These are phyloP conservation scores for Ceratocystis lukuohia DNA, from an alignment of 2,329 filamentous ascomycete genomes.

Conservation along the genomic window DNA sequence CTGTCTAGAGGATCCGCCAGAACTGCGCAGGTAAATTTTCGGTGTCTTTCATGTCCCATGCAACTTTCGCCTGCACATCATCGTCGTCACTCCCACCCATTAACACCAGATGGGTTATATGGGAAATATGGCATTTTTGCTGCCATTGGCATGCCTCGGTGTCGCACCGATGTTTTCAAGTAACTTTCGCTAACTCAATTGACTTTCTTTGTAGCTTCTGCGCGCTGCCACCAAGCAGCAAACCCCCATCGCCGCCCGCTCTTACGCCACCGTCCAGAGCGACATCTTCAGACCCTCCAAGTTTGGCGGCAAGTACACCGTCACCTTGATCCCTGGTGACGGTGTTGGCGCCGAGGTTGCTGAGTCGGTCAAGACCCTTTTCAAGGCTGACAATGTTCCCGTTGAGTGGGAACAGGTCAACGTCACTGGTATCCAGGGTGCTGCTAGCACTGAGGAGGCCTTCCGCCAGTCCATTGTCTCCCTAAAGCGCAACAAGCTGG, in stretches of 20 bases:
- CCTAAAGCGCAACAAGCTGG: conserved; percentile 95
- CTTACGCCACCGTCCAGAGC: conserved; percentile 71
- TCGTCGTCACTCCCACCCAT: neutral
- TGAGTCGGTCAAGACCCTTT: conserved; percentile 96
- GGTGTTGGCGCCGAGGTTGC: conserved; percentile 97
- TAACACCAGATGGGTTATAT: neutral
- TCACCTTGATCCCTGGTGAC: conserved; percentile 95
- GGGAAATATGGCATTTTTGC: neutral
- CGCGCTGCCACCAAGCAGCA: conserved; percentile 36
- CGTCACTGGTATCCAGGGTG: conserved; percentile 75
- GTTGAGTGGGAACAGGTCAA: conserved; percentile 98
- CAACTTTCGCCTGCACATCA: neutral
- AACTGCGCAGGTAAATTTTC: conserved; percentile 43
- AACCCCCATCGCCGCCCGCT: conserved; percentile 32
- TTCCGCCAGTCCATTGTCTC: conserved; percentile 94
- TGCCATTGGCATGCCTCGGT: conserved; percentile 21
- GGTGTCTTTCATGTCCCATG: neutral
- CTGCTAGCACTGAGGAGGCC: conserved; percentile 71
- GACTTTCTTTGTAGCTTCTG: conserved; percentile 33
- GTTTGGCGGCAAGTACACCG: conserved; percentile 98
- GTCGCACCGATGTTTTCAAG: conserved; percentile 20
- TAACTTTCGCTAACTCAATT: neutral
- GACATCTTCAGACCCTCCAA: conserved; percentile 99
- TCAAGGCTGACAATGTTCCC: conserved; percentile 98
- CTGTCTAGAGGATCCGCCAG: conserved; percentile 44